phyloP scores from a whole-genome alignment of 352 stramenopile genomes.

The Pythium rhizo-oryzae region DNA sequence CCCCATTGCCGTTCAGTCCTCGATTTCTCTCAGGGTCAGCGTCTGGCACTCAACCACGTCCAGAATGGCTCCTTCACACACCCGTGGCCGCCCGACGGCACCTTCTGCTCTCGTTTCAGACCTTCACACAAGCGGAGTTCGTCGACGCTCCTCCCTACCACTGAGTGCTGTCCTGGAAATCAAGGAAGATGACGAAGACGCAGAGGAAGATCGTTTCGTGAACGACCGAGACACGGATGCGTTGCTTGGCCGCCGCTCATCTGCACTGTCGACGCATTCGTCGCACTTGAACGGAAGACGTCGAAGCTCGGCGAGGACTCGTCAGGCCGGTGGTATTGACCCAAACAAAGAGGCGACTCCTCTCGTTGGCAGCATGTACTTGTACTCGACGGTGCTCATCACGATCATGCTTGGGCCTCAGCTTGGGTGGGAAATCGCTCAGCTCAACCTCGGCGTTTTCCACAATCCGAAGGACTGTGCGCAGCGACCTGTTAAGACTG shows the following conservation, averaged over 20 bases:
- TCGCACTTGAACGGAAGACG: slow-evolving; percentile 5
- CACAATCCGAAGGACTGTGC: slow-evolving; percentile 41
- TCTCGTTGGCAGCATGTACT: slow-evolving; percentile 29
- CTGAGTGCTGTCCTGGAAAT: slow-evolving; percentile 28
- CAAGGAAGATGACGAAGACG: slow-evolving; percentile 25
- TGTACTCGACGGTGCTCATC: slow-evolving; percentile 44
- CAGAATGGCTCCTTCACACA: not conserved
- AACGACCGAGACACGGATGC: slow-evolving; percentile 19
- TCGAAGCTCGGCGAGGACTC: slow-evolving; percentile 12
- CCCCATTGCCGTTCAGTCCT: slow-evolving; percentile 7
- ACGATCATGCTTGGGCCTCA: slow-evolving; percentile 41
- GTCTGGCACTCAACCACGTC: not conserved
- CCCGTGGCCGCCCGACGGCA: not conserved
- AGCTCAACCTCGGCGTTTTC: slow-evolving; percentile 49
- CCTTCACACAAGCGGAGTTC: slow-evolving; percentile 16
- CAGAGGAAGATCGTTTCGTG: slow-evolving; percentile 19
- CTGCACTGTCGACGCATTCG: slow-evolving; percentile 8
- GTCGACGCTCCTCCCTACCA: slow-evolving; percentile 21
- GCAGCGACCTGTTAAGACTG: slow-evolving; percentile 26
- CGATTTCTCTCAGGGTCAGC: not conserved
- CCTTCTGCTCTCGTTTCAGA: not conserved
- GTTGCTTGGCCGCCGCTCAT: slow-evolving; percentile 13
- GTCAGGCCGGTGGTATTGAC: not conserved
- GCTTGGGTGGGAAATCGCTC: slow-evolving; percentile 46
- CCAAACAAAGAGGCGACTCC: slow-evolving; percentile 21